Conservation (phyloP, 1,139 yeast genomes). For the Citeromyces siamensis region DNA sequence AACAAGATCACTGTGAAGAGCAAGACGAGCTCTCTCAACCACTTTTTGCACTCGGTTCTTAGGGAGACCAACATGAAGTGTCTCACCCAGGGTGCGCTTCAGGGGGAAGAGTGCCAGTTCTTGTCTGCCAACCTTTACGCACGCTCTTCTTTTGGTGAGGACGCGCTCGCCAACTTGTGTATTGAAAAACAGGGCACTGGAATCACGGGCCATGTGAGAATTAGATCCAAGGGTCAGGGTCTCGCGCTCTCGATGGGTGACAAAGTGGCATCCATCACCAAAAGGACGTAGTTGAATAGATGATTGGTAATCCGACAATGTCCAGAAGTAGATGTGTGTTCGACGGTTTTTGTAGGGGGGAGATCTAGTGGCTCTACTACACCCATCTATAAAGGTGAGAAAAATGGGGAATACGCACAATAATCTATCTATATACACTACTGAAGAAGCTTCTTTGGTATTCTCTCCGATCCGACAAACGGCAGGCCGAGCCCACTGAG, state of each 20-base stretch:
- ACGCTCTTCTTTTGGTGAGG: constrained; percentile 92
- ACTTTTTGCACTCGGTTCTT: constrained; percentile 67
- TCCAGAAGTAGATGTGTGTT: constrained; percentile 19
- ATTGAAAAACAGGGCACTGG: constrained; percentile 77
- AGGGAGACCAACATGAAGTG: constrained; percentile 89
- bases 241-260: constrained; percentile 93
- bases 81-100: constrained; percentile 81
- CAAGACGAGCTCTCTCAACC: constrained; percentile 53
- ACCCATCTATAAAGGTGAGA: background rate
- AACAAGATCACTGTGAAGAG: constrained; percentile 90
- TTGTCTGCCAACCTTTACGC: constrained; percentile 92
- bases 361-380: background rate
- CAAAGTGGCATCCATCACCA: constrained; percentile 70
- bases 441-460: constrained; percentile 15
- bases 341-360: background rate
- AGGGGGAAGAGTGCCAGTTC: constrained; percentile 84
- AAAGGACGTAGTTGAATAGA: constrained; percentile 23
- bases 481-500: constrained; percentile 80
- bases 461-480: constrained; percentile 42
- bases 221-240: constrained; percentile 97
- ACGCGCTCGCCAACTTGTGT: constrained; percentile 91
- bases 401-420: background rate
- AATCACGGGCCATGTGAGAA: constrained; percentile 90
- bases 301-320: constrained; percentile 17
- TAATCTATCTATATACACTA: background rate